Base-by-base conservation (phyloP, 257 asterid genomes). In the Solanum neorickii region DNA sequence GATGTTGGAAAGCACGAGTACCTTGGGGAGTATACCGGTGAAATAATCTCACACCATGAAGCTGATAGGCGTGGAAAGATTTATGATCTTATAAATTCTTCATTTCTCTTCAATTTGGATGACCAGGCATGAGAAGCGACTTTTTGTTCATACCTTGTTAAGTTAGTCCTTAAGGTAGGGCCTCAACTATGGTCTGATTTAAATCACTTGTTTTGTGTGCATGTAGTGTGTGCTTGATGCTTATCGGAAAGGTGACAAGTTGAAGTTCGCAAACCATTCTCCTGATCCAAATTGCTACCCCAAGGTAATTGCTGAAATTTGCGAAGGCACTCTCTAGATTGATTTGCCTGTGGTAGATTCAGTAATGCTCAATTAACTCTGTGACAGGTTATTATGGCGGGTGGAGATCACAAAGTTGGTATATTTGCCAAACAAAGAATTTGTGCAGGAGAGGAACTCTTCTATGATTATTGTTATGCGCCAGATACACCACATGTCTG, bases 261-360 rank as follows among this genome's bases (percentile, higher is more conserved):
- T 97, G 90, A 96, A 97, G 94, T 97, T 97, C 78, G 99, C 99
- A 39, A 96, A 97, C 88, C 99, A 95, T 92, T 96, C 99, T 78
- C 99, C 98, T 39, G 93, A 92, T 86, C 98, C 99, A 62, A 97
- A 97, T 90, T 97, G 99, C 91, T 97, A 97, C 70, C 97, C 99
- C 14, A 96, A 97, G 96, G 98, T 94, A 94, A 90, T 77, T 65
- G 31, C 29, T 88, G 29, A 29, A 73, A 86, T 83, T 74, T 86
- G 69, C 20, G 12, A 7, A 31, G 44, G 44, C 85, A 49, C 39
- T 62, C 29, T 15, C 87, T 72, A 20, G 44, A 33, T 72, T 33
- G 78, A 21, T 72, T 60, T 69, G 69, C 27, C 69, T 49, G 9
- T 78, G 66, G 68, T 80, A 29, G 66, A 80, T 31, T 27, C 29